Evolutionary conservation across 495 filamentous ascomycete genomes (phyloP).

Genomic region (Halenospora varia): DNA sequence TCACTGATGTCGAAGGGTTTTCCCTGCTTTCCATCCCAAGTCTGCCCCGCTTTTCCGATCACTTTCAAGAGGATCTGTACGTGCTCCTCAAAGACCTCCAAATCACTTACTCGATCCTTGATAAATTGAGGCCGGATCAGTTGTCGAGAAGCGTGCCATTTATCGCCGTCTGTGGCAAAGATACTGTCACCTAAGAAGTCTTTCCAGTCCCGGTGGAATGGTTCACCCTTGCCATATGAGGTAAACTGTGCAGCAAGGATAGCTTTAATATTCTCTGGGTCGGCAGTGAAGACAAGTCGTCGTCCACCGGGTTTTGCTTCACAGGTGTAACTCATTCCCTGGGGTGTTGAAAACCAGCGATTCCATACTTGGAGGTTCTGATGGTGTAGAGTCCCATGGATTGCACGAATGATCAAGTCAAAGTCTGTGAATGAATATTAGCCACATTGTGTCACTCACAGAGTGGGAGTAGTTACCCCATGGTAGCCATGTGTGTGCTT

Average conservation of each 20-base stretch:
- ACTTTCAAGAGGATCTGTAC: constrained; percentile 56
- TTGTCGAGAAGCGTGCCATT: constrained; percentile 72
- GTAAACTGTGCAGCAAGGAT: constrained; percentile 70
- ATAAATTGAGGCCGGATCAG: constrained; percentile 76
- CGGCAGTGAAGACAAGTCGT: constrained; percentile 60
- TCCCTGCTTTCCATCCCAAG: constrained; percentile 33
- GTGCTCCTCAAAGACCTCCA: constrained; percentile 77
- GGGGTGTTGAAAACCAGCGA: constrained; percentile 33
- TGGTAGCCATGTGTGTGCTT: constrained; percentile 25
- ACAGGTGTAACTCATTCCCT: constrained; percentile 42
- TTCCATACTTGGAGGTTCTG: constrained; percentile 59
- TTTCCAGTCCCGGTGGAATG: constrained; percentile 66
- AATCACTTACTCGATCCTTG: constrained; percentile 73
- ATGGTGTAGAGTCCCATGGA: constrained; percentile 46
- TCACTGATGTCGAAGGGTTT: constrained; percentile 62
- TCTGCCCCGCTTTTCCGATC: constrained; percentile 54
- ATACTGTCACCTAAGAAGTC: constrained; percentile 75
- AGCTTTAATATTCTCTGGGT: constrained; percentile 85
- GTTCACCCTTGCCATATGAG: constrained; percentile 68
- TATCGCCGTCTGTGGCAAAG: constrained; percentile 70
- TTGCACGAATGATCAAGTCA: constrained; percentile 52
- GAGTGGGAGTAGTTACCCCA: constrained; percentile 24
- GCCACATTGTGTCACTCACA: neutral
- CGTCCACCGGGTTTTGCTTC: constrained; percentile 54
- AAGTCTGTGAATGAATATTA: constrained; percentile 46